These are phyloP conservation scores for Xylariaceae sp. DNA, from an alignment of 2,329 filamentous ascomycete species.

Conservation along the genomic window DNA sequence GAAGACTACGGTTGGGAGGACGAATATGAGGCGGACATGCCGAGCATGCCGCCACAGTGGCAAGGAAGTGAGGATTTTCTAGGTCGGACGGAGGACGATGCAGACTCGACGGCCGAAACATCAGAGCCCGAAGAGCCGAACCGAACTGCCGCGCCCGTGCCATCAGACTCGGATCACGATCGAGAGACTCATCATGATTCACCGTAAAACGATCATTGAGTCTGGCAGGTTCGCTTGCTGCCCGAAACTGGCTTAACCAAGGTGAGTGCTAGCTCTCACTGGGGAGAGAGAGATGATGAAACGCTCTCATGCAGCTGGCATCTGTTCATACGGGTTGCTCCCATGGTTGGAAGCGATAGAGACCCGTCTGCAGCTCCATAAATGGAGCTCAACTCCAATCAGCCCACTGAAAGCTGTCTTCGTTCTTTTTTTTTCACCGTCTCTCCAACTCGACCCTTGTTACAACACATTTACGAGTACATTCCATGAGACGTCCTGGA, in stretches of 20 bases:
- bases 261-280: constrained; percentile 5
- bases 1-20: constrained; percentile 71
- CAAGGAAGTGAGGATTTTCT: constrained; percentile 62
- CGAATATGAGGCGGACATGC: constrained; percentile 57
- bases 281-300: neutral
- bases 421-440: neutral
- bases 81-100: constrained; percentile 40
- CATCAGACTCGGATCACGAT: constrained; percentile 1
- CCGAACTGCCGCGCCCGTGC: constrained; percentile 1
- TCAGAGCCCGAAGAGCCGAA: constrained; percentile 16
- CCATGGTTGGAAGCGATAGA: constrained; percentile 3
- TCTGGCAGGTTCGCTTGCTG: constrained; percentile 8
- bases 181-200: constrained; percentile 1
- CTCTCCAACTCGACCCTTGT: constrained; percentile 3
- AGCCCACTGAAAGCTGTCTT: constrained; percentile 1
- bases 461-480: neutral
- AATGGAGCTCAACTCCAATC: constrained; percentile 3
- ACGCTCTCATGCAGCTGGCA: constrained; percentile 3
- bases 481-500: constrained; percentile 2
- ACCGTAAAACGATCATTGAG: neutral
- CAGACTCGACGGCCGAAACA: constrained; percentile 34
- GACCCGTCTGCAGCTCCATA: constrained; percentile 7
- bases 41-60: constrained; percentile 59
- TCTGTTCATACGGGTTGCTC: neutral
- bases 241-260: constrained; percentile 7